A percentile compares a stretch with the other conserved stretches of the same genome.
phyloP scores from a whole-genome alignment of 1,284 basidiomycete genomes.

The Leucoagaricus sp. region DNA sequence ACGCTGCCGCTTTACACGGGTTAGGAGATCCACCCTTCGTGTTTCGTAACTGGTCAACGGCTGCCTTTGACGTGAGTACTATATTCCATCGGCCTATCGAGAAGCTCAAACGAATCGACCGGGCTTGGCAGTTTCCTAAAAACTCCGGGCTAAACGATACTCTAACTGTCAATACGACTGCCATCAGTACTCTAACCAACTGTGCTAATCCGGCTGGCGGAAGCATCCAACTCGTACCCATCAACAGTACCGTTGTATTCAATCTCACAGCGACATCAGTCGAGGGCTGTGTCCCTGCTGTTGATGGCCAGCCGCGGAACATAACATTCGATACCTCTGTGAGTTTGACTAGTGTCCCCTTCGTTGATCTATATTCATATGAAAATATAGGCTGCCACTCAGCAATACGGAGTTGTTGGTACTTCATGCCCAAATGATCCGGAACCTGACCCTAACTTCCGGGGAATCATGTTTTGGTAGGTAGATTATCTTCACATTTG shows the following conservation, averaged over 20 bases:
- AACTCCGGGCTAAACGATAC: slow-evolving; percentile 49
- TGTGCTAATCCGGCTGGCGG: slow-evolving; percentile 42
- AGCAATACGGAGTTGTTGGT: slow-evolving; percentile 50
- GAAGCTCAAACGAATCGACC: slow-evolving; percentile 5
- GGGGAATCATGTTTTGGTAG: slow-evolving; percentile 68
- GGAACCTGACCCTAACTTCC: slow-evolving; percentile 38
- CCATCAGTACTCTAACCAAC: slow-evolving; percentile 46
- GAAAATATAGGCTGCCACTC: slow-evolving; percentile 30
- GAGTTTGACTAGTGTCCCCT: too few relatives aligned
- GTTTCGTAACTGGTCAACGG: slow-evolving; percentile 46
- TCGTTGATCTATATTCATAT: not conserved
- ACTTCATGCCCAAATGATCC: slow-evolving; percentile 39
- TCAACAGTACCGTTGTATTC: slow-evolving; percentile 16
- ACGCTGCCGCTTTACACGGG: slow-evolving; percentile 42
- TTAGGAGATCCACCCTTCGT: slow-evolving; percentile 58
- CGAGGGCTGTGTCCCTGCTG: slow-evolving; percentile 40
- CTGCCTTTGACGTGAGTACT: slow-evolving; percentile 45
- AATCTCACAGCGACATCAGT: slow-evolving; percentile 40
- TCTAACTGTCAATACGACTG: slow-evolving; percentile 53
- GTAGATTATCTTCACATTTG: too few relatives aligned
- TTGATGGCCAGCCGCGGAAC: too few relatives aligned
- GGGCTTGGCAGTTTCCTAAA: slow-evolving; percentile 36
- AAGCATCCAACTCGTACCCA: not conserved
- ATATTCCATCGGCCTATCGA: not conserved
- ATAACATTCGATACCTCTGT: not conserved